Base-by-base conservation (phyloP, 2,329 filamentous ascomycete genomes). In the Plectosphaerella cucumerina region DNA sequence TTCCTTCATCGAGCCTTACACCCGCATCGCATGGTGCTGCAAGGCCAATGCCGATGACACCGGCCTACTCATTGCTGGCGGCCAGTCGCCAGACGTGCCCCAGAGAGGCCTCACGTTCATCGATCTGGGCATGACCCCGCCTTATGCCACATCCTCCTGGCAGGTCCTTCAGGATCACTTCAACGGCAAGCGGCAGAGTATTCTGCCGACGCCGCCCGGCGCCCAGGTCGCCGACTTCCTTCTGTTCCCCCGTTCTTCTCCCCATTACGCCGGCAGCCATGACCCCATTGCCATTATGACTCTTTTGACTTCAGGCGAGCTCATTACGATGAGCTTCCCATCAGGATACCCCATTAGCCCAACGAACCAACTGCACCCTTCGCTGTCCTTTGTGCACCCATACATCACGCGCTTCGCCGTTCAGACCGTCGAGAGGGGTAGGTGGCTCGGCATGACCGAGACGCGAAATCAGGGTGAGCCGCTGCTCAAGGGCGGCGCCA, bases 1-100 rank as follows among this genome's bases (percentile, higher is more conserved):
- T 41, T 76, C 77, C 15, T 69, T 86, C 14, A 86, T 88, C 54
- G 86, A 89, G 50, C 90, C 90, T 1, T 87, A 93, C 53, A 82
- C 83, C 54, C 85, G 85, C 55, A 84, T 97, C 50, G 81, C 85
- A 1, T 99, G 94, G 94, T 99, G 94, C 70, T 93, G 90, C 51
- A 97, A 97, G 65, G 80, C 86, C 53, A 96, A 97, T 62, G 87
- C 91, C 0, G 94, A 99, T 61, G 93, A 99, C 62, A 97, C 91
- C 17, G 93, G 86, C 2, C 76, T 99, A 21, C 71, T 99, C 37
- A 80, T 99, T 50, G 89, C 91, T 3, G 94, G 94, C 26, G 94
- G 94, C 5, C 81, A 87, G 54, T 75, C 81, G 2, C 78, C 81
- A 1, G 85, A 86, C 17, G 78, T 84, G 37, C 75, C 82, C 5